Evolutionary conservation across 371 early-diverging fungal genomes (phyloP).

Genomic region (Apophysomyces ossiformis): DNA sequence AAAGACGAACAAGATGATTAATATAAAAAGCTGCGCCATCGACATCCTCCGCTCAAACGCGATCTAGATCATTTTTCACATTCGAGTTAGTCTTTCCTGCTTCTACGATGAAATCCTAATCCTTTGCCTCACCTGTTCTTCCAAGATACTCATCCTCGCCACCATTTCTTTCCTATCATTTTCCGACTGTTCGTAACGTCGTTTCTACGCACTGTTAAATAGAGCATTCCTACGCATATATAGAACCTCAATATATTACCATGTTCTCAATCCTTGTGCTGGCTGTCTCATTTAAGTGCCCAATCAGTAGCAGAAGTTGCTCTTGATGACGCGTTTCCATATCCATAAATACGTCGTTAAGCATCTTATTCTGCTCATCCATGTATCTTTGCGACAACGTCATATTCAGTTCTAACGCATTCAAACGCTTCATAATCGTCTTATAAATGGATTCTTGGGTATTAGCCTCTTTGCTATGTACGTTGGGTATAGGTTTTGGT

Average conservation of each 20-base stretch:
- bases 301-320: conserved; percentile 60
- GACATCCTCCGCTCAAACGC: conserved; percentile 69
- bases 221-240: background rate
- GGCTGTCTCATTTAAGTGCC: conserved; percentile 69
- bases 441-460: conserved; percentile 84
- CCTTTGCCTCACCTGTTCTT: conserved; percentile 51
- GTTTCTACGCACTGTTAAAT: conserved; percentile 31
- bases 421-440: conserved; percentile 86
- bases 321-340: conserved; percentile 67
- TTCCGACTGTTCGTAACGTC: conserved; percentile 61
- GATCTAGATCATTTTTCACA: conserved; percentile 28
- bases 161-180: conserved; percentile 54
- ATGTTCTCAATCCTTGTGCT: conserved; percentile 61
- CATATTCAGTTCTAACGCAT: conserved; percentile 77
- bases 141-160: conserved; percentile 51
- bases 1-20: conserved; percentile 59
- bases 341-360: conserved; percentile 74
- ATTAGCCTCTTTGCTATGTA: conserved; percentile 26
- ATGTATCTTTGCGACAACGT: conserved; percentile 80
- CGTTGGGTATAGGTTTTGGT: conserved; percentile 3
- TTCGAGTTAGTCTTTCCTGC: background rate
- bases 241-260: conserved; percentile 27
- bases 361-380: conserved; percentile 82
- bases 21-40: conserved; percentile 58
- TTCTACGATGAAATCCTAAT: background rate